Conservation (phyloP, 768 basidiomycete species). For the Pisolithus microcarpus region DNA sequence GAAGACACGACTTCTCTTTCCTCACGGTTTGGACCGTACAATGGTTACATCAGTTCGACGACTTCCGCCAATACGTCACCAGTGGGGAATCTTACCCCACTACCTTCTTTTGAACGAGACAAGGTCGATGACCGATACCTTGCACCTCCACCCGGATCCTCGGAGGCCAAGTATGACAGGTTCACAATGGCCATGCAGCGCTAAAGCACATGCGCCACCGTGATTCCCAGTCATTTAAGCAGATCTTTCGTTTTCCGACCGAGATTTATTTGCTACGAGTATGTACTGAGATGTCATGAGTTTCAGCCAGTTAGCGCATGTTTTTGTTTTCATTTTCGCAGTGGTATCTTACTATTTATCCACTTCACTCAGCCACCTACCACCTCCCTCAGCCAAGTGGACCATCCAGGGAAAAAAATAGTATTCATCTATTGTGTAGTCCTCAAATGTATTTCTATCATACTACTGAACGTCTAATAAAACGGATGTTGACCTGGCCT, state of each 20-base stretch:
- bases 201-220: constrained; percentile 3
- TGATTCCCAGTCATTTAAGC: neutral
- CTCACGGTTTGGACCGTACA: constrained; percentile 29
- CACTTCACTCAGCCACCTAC: constrained; percentile 7
- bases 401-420: constrained; percentile 6
- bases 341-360: constrained; percentile 11
- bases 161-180: constrained; percentile 29
- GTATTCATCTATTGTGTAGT: constrained; percentile 9
- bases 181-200: constrained; percentile 18
- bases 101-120: constrained; percentile 50
- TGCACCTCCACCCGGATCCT: constrained; percentile 34
- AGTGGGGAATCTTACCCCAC: constrained; percentile 21
- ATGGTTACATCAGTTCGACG: constrained; percentile 32
- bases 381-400: neutral
- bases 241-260: neutral
- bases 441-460: constrained; percentile 18
- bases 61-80: constrained; percentile 26
- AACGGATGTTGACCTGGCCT: constrained; percentile 1
- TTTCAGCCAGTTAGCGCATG: constrained; percentile 2
- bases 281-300: neutral
- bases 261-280: neutral
- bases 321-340: constrained; percentile 1
- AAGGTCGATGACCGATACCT: constrained; percentile 46
- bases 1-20: constrained; percentile 31
- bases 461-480: constrained; percentile 15